Evolutionary conservation across 352 stramenopile species (phyloP).

Genomic region (Phytophthora cactorum): DNA sequence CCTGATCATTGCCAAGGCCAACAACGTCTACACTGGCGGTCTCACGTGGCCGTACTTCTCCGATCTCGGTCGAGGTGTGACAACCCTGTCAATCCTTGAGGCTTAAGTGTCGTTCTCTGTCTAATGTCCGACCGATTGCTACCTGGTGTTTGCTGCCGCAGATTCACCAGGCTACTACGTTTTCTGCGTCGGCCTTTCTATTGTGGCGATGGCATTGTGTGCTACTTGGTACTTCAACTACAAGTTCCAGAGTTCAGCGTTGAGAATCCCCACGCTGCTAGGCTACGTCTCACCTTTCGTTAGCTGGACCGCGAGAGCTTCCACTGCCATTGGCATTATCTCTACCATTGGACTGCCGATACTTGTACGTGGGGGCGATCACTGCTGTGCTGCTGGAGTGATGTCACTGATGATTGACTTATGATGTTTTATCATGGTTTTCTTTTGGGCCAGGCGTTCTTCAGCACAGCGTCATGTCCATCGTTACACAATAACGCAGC

Average conservation of each 20-base stretch:
- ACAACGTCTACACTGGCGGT: constrained; percentile 58
- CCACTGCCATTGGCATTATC: constrained; percentile 38
- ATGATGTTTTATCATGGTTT: neutral
- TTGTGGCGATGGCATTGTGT: constrained; percentile 41
- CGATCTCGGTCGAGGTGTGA: constrained; percentile 58
- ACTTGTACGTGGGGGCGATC: constrained; percentile 35
- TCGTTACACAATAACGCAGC: constrained; percentile 60
- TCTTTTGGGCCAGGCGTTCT: constrained; percentile 52
- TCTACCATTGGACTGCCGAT: constrained; percentile 62
- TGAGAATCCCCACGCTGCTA: constrained; percentile 42
- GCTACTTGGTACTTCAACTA: constrained; percentile 64
- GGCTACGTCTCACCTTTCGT: constrained; percentile 38
- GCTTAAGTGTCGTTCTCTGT: neutral
- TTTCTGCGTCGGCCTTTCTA: constrained; percentile 53
- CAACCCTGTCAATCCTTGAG: neutral
- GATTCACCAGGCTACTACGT: constrained; percentile 63
- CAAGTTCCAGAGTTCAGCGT: constrained; percentile 52
- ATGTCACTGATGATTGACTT: neutral
- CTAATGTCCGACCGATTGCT: neutral
- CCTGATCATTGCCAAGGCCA: constrained; percentile 54
- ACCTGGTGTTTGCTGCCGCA: constrained; percentile 4
- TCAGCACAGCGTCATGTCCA: constrained; percentile 64
- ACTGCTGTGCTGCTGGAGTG: neutral
- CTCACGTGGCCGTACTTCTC: constrained; percentile 77
- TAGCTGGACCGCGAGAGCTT: constrained; percentile 23